Base-by-base conservation (phyloP, 306 rosid genomes). In the Pterocarpus macrocarpus region DNA sequence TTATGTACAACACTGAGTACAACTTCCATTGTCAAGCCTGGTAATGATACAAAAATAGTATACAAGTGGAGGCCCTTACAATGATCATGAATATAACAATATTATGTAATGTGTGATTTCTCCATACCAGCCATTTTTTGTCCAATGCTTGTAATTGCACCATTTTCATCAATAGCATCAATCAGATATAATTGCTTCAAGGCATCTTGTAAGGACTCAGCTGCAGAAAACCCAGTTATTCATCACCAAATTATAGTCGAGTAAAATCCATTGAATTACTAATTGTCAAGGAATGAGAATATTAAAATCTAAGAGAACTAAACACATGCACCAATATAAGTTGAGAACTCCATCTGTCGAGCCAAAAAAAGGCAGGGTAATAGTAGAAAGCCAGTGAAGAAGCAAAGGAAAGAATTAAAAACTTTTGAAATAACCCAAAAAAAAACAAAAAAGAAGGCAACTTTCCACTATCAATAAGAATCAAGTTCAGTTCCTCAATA, bases 131-230 rank as follows among this genome's bases (percentile, higher is more conserved):
- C 98, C 99, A 95, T 95, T 76, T 91, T 91, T 79, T 65, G 89
- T 72, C 99, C 99, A 84, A 89, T 66, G 70, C 90, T 90, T 64
- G 98, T 91, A 87, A 95, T 87, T 44, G 80, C 76, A 75, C 99
- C 99, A 81, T 87, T 74, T 87, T 90, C 97, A 88, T 93, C 96
- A 86, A 95, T 91, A 56, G 98, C 98, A 63, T 93, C 97, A 83
- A 93, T 89, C 73, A 95, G 96, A 85, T 89, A 91, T 87, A 95
- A 86, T 38, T 95, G 99, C 90, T 90, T 95, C 90, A 95, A 75
- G 74, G 99, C 98, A 87, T 93, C 99, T 88, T 93, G 89, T 79
- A 95, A 81, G 85, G 98, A 87, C 81, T 93, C 98, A 62, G 84
- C 98, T 95, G 93, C 89, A 82, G 76, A 83, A 89, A 83, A 89